Evolutionary conservation across 2,329 filamentous ascomycete genomes (phyloP).

Genomic region (Ophiostoma triangulosporum): DNA sequence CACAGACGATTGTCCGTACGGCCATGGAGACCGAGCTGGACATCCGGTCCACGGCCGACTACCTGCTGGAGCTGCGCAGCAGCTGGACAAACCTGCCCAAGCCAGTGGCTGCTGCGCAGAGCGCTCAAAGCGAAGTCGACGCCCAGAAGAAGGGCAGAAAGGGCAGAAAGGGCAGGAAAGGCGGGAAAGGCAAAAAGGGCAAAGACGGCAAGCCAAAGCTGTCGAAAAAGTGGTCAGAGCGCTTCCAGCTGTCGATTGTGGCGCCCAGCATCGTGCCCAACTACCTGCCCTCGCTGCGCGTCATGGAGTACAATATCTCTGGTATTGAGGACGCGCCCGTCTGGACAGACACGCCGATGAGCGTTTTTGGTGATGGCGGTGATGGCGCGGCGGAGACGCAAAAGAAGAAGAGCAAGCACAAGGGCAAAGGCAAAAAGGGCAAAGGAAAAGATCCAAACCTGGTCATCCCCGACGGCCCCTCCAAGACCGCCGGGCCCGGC

Average conservation of each 20-base stretch:
- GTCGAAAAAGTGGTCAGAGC: conserved; percentile 53
- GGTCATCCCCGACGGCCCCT: conserved; percentile 56
- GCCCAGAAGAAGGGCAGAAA: conserved; percentile 14
- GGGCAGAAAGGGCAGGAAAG: conserved; percentile 19
- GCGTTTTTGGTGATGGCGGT: conserved; percentile 5
- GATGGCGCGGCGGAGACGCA: neutral
- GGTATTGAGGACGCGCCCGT: conserved; percentile 48
- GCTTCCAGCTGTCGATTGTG: conserved; percentile 70
- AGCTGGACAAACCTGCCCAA: conserved; percentile 66
- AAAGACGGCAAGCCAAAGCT: conserved; percentile 23
- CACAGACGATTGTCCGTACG: conserved; percentile 18
- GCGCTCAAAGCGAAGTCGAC: conserved; percentile 12
- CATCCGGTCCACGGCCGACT: conserved; percentile 57
- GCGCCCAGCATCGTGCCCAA: conserved; percentile 84
- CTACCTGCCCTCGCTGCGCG: conserved; percentile 76
- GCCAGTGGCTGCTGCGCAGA: conserved; percentile 16
- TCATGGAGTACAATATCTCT: conserved; percentile 87
- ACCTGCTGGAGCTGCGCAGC: conserved; percentile 63
- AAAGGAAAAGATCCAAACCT: conserved; percentile 41
- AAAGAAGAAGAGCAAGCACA: conserved; percentile 6
- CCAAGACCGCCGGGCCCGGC: conserved; percentile 60
- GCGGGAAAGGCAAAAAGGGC: conserved; percentile 21
- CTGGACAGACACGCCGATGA: conserved; percentile 28
- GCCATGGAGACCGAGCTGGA: conserved; percentile 41
- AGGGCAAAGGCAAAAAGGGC: conserved; percentile 1